These are phyloP conservation scores for Rhodotorula paludigena DNA, from an alignment of 768 basidiomycete genomes.

Conservation along the genomic window DNA sequence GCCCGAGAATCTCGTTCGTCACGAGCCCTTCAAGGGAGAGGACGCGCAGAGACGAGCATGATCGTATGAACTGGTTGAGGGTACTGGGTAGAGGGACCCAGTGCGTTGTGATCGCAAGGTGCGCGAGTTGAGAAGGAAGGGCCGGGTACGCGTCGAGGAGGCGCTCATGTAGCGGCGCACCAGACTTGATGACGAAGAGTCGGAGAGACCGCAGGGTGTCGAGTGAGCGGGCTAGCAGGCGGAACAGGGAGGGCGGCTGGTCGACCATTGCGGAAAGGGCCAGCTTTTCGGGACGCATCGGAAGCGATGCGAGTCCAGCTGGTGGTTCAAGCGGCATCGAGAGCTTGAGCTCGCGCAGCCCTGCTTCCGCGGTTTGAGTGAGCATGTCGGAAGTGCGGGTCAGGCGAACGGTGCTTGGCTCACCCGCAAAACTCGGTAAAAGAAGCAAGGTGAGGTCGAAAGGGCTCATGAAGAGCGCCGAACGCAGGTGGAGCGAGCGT, in stretches of 20 bases:
- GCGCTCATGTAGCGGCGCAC: conserved; percentile 4
- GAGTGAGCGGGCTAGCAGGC: neutral
- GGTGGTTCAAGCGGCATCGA: conserved; percentile 18
- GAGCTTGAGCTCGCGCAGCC: conserved; percentile 14
- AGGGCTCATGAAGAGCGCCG: conserved; percentile 7
- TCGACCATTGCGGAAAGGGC: conserved; percentile 18
- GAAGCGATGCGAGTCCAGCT: neutral
- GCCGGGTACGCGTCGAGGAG: conserved; percentile 6
- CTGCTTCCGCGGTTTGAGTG: no score
- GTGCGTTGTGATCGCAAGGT: conserved; percentile 5
- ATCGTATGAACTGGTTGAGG: neutral
- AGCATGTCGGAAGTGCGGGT: no score
- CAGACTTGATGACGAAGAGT: conserved; percentile 9
- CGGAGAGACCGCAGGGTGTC: conserved; percentile 1
- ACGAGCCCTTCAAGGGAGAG: conserved; percentile 4
- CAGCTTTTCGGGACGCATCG: neutral
- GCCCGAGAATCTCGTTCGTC: neutral
- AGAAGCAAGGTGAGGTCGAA: conserved; percentile 19
- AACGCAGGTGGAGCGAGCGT: conserved; percentile 9
- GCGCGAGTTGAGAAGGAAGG: neutral
- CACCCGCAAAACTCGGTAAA: conserved; percentile 9
- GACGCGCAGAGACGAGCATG: conserved; percentile 2
- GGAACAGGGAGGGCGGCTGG: conserved; percentile 6
- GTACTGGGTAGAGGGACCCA: neutral
- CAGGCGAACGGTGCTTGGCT: neutral